Conservation (phyloP, 2,329 filamentous ascomycete genomes). For the Metarhizium robertsii region DNA sequence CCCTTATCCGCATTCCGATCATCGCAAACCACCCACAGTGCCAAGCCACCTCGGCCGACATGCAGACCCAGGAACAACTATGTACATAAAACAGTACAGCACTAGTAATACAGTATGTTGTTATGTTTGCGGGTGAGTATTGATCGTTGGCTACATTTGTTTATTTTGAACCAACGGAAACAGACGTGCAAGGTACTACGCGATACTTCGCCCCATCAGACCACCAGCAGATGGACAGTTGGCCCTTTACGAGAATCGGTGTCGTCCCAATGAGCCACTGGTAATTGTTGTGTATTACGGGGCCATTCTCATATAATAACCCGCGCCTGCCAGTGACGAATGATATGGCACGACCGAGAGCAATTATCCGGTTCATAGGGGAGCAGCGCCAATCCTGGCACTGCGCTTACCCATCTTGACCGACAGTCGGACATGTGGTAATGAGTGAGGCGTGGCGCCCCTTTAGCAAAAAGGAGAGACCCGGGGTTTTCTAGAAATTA, state of each 20-base stretch:
- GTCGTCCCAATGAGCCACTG: background rate
- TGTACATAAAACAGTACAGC: too few species aligned
- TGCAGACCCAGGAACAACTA: background rate
- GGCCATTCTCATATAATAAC: background rate
- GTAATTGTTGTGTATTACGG: background rate
- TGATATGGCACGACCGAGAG: background rate
- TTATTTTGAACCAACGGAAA: too few species aligned
- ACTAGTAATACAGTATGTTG: too few species aligned
- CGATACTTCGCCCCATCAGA: background rate
- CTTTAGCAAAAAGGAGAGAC: background rate
- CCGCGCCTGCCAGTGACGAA: background rate
- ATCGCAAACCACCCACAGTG: background rate
- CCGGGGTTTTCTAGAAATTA: background rate
- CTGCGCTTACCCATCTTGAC: background rate
- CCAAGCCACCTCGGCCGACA: background rate
- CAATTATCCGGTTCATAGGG: background rate
- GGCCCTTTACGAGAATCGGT: background rate
- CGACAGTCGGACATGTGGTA: background rate
- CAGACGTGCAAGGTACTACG: too few species aligned
- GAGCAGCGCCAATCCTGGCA: background rate
- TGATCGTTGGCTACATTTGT: too few species aligned
- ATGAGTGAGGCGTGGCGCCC: background rate
- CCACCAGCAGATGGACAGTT: background rate
- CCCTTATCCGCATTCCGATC: background rate
- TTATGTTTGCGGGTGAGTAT: too few species aligned